These are phyloP conservation scores for Suhomyces tanzawaensis DNA, from an alignment of 805 yeast species.

Conservation along the genomic window DNA sequence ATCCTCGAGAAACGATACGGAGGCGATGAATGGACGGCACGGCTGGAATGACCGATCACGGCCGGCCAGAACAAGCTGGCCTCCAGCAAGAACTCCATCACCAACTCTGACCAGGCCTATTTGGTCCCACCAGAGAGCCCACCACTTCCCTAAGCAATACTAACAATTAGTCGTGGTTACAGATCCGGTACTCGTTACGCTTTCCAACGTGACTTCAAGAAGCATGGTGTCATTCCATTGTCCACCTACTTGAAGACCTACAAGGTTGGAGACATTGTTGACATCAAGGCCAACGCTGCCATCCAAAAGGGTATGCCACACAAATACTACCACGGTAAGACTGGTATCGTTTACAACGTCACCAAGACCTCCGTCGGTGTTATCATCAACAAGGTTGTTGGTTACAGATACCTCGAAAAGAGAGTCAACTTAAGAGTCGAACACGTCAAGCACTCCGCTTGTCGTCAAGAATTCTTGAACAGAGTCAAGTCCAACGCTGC, in stretches of 20 bases:
- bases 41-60: no score
- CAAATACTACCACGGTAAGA: conserved; percentile 99
- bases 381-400: conserved; percentile 96
- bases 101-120: no score
- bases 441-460: conserved; percentile 99
- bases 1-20: no score
- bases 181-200: conserved; percentile 99
- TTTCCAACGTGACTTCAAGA: conserved; percentile 99
- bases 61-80: no score
- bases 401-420: conserved; percentile 98
- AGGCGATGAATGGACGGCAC: no score
- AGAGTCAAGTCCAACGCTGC: conserved; percentile 98
- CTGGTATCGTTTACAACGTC: conserved; percentile 98
- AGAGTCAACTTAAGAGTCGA: conserved; percentile 98
- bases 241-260: conserved; percentile 96
- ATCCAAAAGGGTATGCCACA: conserved; percentile 99
- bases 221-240: conserved; percentile 91
- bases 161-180: conserved; percentile 75
- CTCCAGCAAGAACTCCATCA: no score
- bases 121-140: no score
- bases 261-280: conserved; percentile 99
- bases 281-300: conserved; percentile 98
- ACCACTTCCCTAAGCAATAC: no score
- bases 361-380: conserved; percentile 99
- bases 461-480: conserved; percentile 98